Evolutionary conservation across 2,329 filamentous ascomycete genomes (phyloP).

Genomic region (Coniella vitis): DNA sequence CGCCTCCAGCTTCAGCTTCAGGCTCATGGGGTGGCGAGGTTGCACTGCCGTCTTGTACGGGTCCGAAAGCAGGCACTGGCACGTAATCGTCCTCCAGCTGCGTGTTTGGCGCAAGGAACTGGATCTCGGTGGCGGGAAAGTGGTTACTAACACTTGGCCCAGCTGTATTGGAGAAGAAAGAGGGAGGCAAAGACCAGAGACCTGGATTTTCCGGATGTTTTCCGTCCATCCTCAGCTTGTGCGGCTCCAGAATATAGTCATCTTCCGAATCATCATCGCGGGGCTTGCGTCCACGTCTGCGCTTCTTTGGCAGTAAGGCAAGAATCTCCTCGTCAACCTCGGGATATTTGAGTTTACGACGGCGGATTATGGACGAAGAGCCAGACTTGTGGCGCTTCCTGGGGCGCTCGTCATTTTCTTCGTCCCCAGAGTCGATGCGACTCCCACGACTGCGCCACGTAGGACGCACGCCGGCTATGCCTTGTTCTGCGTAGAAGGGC

Average conservation of each 20-base stretch:
- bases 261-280: slow-evolving; percentile 2
- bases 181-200: slow-evolving; percentile 21
- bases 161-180: slow-evolving; percentile 18
- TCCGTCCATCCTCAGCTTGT: slow-evolving; percentile 8
- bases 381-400: not conserved
- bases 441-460: slow-evolving; percentile 3
- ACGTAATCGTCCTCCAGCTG: slow-evolving; percentile 27
- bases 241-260: slow-evolving; percentile 4
- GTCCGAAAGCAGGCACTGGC: slow-evolving; percentile 9
- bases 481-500: slow-evolving; percentile 37
- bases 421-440: slow-evolving; percentile 10
- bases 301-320: not conserved
- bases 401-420: slow-evolving; percentile 4
- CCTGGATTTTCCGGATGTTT: slow-evolving; percentile 9
- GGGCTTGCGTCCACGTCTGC: slow-evolving; percentile 4
- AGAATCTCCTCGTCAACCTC: not conserved
- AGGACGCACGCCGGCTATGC: slow-evolving; percentile 15
- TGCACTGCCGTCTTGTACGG: not conserved
- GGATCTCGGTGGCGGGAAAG: slow-evolving; percentile 19
- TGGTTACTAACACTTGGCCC: slow-evolving; percentile 1
- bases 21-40: slow-evolving; percentile 5
- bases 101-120: slow-evolving; percentile 37
- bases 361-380: not conserved
- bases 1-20: slow-evolving; percentile 2
- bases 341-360: not conserved